These are phyloP conservation scores for Secale cereale DNA, from an alignment of 176 grass and related monocot genomes.

Conservation along the genomic window DNA sequence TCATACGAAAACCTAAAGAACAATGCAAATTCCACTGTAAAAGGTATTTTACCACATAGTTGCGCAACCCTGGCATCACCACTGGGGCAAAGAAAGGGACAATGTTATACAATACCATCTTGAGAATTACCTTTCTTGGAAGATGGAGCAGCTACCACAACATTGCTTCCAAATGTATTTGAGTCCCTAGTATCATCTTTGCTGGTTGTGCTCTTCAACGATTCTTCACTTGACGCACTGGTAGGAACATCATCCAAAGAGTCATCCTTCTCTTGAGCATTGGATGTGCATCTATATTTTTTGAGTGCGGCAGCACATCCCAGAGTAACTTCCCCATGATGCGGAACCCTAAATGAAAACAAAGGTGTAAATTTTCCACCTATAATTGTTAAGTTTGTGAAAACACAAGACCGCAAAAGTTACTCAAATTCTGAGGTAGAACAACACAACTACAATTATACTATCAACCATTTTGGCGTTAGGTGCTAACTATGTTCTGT, in stretches of 20 bases:
- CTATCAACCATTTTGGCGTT: background rate
- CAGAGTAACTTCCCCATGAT: background rate
- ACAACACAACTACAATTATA: background rate
- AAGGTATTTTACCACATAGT: background rate
- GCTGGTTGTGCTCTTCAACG: conserved; percentile 29
- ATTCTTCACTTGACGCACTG: background rate
- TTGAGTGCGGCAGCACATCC: background rate
- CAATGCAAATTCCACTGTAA: background rate
- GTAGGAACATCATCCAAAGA: background rate
- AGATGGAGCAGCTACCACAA: conserved; percentile 20
- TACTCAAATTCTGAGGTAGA: background rate
- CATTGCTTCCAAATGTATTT: conserved; percentile 41
- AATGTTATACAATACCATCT: background rate
- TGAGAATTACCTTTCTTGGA: conserved; percentile 8
- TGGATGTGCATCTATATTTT: background rate
- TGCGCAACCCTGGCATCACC: too few relatives aligned
- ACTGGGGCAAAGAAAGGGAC: background rate
- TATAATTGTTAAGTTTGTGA: background rate
- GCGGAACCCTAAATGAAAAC: background rate
- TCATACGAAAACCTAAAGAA: background rate
- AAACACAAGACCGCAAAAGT: background rate
- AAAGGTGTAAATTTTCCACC: background rate
- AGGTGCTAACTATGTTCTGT: background rate
- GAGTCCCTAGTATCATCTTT: conserved; percentile 17
- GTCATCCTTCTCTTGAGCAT: background rate